Conservation (phyloP, 2,329 filamentous ascomycete species). For the Talaromyces sp. region DNA sequence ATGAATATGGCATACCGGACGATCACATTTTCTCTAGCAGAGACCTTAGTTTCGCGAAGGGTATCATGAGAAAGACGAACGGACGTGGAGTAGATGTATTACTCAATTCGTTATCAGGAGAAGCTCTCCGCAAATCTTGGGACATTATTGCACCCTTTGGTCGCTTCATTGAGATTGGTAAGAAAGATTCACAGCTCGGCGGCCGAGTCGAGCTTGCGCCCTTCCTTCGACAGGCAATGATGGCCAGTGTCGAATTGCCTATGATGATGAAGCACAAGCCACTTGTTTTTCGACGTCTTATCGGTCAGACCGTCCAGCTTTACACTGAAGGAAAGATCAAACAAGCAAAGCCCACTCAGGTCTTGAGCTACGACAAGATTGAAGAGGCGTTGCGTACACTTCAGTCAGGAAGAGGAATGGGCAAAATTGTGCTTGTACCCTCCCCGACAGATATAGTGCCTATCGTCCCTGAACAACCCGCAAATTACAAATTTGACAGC, state of each 20-base stretch:
- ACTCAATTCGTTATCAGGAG: slow-evolving; percentile 20
- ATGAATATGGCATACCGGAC: slow-evolving; percentile 23
- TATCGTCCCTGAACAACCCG: slow-evolving; percentile 19
- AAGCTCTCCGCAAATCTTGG: slow-evolving; percentile 21
- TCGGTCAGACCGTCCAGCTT: slow-evolving; percentile 20
- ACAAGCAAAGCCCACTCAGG: slow-evolving; percentile 19
- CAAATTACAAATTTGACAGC: slow-evolving; percentile 16
- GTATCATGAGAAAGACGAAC: slow-evolving; percentile 23
- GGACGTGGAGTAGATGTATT: slow-evolving; percentile 23
- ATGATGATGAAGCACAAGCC: slow-evolving; percentile 20
- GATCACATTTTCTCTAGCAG: slow-evolving; percentile 26
- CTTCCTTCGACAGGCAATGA: slow-evolving; percentile 21
- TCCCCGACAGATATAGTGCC: slow-evolving; percentile 18
- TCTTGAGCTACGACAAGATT: slow-evolving; percentile 20
- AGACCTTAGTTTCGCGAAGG: slow-evolving; percentile 23
- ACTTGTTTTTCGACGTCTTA: slow-evolving; percentile 17
- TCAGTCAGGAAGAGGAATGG: slow-evolving; percentile 24
- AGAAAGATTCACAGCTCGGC: slow-evolving; percentile 19
- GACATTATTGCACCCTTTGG: slow-evolving; percentile 23
- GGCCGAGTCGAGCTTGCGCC: slow-evolving; percentile 19
- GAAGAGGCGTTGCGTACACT: slow-evolving; percentile 23
- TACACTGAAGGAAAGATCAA: slow-evolving; percentile 21
- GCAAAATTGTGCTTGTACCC: slow-evolving; percentile 23
- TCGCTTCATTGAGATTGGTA: slow-evolving; percentile 23
- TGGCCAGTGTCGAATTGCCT: slow-evolving; percentile 21